A percentile compares a stretch with the other conserved stretches of the same genome.
Conservation (phyloP, 2,329 filamentous ascomycete genomes). For the Hymenoscyphus albidus region DNA sequence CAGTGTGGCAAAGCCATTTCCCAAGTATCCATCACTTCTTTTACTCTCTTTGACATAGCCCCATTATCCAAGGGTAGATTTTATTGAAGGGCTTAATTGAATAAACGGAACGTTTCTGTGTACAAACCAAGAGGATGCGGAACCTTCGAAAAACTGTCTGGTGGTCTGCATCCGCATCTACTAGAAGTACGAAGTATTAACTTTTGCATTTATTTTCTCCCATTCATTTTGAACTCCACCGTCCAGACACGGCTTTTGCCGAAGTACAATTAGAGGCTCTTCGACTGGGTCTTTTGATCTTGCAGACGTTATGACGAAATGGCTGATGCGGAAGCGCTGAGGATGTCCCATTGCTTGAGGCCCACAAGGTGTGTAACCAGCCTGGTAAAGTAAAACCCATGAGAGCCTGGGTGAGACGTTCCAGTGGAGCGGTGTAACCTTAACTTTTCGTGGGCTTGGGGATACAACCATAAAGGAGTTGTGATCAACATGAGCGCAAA, state of each 20-base stretch:
- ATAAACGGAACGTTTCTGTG: too few relatives aligned
- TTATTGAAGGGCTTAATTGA: too few relatives aligned
- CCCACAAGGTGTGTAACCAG: not conserved
- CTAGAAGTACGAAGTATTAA: too few relatives aligned
- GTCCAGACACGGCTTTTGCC: not conserved
- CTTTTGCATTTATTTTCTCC: not conserved
- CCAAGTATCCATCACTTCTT: too few relatives aligned
- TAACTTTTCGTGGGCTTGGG: constrained; percentile 2
- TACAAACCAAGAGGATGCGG: too few relatives aligned
- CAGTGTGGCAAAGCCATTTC: too few relatives aligned
- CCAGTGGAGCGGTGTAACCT: not conserved
- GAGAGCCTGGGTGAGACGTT: not conserved
- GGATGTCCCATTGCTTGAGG: not conserved
- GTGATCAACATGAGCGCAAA: not conserved
- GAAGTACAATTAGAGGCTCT: not conserved
- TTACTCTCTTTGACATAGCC: too few relatives aligned
- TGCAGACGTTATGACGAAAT: not conserved
- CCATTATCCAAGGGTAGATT: too few relatives aligned
- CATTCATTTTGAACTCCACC: not conserved
- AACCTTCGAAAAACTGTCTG: not conserved
- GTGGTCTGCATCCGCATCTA: not conserved
- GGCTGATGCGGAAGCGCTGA: not conserved
- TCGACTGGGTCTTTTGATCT: not conserved
- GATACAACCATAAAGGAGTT: constrained; percentile 2
- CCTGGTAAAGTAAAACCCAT: not conserved